These are phyloP conservation scores for Ceratocystis papillata DNA, from an alignment of 2,329 filamentous ascomycete genomes.

Conservation along the genomic window DNA sequence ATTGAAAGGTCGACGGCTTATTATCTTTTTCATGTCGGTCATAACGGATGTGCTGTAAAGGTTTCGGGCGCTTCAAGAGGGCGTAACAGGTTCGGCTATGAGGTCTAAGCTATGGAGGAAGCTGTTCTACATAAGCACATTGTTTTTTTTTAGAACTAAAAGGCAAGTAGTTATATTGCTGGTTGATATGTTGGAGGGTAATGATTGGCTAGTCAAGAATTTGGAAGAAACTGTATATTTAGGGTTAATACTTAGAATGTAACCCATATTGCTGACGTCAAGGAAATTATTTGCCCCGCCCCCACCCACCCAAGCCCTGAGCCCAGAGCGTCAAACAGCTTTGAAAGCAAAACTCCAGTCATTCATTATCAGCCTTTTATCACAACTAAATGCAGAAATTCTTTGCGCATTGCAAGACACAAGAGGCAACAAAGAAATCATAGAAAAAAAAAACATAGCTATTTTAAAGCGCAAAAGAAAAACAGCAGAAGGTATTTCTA, in stretches of 20 bases:
- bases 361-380: not conserved
- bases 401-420: not conserved
- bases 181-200: not conserved
- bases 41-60: not conserved
- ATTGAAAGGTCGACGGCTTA: not conserved
- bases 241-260: not conserved
- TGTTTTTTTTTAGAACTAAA: too few species aligned
- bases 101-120: not conserved
- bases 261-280: slow-evolving; percentile 9
- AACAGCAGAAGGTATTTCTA: slow-evolving; percentile 4
- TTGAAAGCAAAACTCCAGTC: not conserved
- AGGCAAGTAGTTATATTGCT: too few species aligned
- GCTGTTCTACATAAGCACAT: too few species aligned
- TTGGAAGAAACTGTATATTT: not conserved
- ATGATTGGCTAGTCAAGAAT: not conserved
- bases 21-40: not conserved
- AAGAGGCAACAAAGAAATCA: not conserved
- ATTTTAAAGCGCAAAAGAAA: not conserved
- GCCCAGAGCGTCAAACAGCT: not conserved
- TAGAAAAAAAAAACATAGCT: not conserved
- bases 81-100: not conserved
- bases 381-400: not conserved
- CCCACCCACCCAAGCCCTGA: slow-evolving; percentile 6
- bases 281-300: slow-evolving; percentile 6
- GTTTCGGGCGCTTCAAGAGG: not conserved